Percentiles rank a stretch among this genome's conserved stretches.
Evolutionary conservation across 164 flowering plant species (phyloP).

Genomic region (grape (Vitis vinifera)): DNA sequence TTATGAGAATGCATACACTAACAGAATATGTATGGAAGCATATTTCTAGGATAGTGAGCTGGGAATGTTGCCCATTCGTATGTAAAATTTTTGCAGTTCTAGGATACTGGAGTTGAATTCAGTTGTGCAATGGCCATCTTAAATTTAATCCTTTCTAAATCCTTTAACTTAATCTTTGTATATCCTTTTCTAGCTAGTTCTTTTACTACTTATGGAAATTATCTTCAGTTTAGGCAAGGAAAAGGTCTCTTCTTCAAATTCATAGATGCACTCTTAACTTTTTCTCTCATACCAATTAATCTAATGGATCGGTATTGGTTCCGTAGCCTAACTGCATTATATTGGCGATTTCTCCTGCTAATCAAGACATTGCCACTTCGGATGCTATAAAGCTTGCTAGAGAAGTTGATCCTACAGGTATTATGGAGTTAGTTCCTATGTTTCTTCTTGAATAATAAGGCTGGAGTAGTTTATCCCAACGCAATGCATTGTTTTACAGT

Average conservation of each 20-base stretch:
- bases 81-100: too few relatives aligned
- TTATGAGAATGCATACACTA: too few relatives aligned
- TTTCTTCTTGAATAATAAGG: constrained; percentile 2
- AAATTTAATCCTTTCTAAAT: too few relatives aligned
- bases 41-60: too few relatives aligned
- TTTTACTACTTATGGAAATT: too few relatives aligned
- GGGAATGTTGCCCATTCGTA: too few relatives aligned
- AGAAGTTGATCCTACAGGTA: constrained; percentile 92
- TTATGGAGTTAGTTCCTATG: not conserved
- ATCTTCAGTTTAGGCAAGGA: too few relatives aligned
- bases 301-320: constrained; percentile 6
- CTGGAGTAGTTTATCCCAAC: not conserved
- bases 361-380: constrained; percentile 95
- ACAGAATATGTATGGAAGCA: too few relatives aligned
- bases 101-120: too few relatives aligned
- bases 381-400: constrained; percentile 90
- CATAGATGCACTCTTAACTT: not conserved
- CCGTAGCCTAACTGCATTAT: constrained; percentile 85
- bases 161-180: too few relatives aligned
- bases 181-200: too few relatives aligned
- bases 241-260: not conserved
- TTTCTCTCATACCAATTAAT: not conserved
- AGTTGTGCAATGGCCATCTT: too few relatives aligned
- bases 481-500: not conserved
- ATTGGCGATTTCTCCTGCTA: constrained; percentile 89